Evolutionary conservation across 169 alveolate species (phyloP), one percentile per base, ranked within the genome.

Genomic region (Besnoitia besnoiti): DNA sequence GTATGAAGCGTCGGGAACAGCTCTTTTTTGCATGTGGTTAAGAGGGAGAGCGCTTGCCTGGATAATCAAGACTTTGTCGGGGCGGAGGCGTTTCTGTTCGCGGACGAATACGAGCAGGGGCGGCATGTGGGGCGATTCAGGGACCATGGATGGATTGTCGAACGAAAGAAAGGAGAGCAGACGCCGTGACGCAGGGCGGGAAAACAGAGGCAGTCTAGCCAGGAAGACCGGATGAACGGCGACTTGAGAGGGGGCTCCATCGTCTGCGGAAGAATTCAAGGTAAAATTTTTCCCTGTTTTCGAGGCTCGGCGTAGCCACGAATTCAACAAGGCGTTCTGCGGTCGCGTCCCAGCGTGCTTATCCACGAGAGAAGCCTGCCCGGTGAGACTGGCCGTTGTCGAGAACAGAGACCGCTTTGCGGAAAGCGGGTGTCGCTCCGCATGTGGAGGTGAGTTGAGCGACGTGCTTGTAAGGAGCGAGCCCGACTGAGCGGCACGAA

Each of bases 51-150:
- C 1, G 19, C 62, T 19, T 30, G 42, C 61, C 85, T 67, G 94
- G 51, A 51, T 82, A 24, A 91, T 12, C n/a, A 91, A 14, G n/a
- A 91, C 91, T 27, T 82, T 84, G 85, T 91, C 94, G n/a, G 91
- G 91, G 37, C 76, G 91, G 12, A 42, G 42, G 10, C 35, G 50
- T 82, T 91, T 91, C 79, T 82, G 85, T 35, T 35, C 85, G 59
- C 46, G 27, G 37, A 91, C 94, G 62, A 82, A 82, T 8, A 37
- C 44, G 59, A 91, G 35, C 19, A 82, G 85, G 4, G 94, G 67
- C 16, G 94, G 49, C 49, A 61, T 40, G 3, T n/a, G 82, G 0
- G 67, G 40, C 14, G 75, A 51, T 0, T 21, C 55, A 30, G 92
- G 92, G 8, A 87, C 39, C 92, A 87, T 87, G 16, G 55, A 62